These are phyloP conservation scores for Cytospora chrysosperma DNA, from an alignment of 2,329 filamentous ascomycete genomes.

Conservation along the genomic window DNA sequence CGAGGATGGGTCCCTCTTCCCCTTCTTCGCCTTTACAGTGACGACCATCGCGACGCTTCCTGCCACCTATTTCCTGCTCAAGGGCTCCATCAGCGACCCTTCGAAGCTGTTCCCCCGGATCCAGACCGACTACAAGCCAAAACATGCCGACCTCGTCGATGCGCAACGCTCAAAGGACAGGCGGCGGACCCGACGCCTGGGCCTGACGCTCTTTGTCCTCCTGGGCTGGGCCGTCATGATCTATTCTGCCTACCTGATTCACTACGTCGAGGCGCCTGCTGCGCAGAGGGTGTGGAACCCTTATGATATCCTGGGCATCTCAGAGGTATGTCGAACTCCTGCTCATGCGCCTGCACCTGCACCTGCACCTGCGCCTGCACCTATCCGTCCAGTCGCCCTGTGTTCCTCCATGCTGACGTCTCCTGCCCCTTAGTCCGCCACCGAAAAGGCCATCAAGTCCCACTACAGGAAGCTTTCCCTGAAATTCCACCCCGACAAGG, in stretches of 20 bases:
- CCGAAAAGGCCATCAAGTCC: slow-evolving; percentile 88
- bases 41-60: slow-evolving; percentile 84
- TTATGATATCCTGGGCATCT: slow-evolving; percentile 87
- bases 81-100: slow-evolving; percentile 67
- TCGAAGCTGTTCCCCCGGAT: slow-evolving; percentile 81
- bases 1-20: slow-evolving; percentile 97
- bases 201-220: slow-evolving; percentile 74
- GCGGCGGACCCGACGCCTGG: slow-evolving; percentile 84
- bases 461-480: slow-evolving; percentile 86
- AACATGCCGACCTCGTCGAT: slow-evolving; percentile 81
- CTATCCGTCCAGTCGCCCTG: slow-evolving; percentile 9
- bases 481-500: slow-evolving; percentile 91
- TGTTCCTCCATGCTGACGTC: slow-evolving; percentile 18
- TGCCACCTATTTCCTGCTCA: slow-evolving; percentile 83
- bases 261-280: slow-evolving; percentile 66
- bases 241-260: slow-evolving; percentile 89
- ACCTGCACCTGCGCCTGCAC: slow-evolving; percentile 1
- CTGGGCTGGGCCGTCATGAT: slow-evolving; percentile 80
- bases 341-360: background rate
- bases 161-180: slow-evolving; percentile 81
- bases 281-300: slow-evolving; percentile 88
- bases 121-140: slow-evolving; percentile 74
- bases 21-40: slow-evolving; percentile 95
- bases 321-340: slow-evolving; percentile 58
- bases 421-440: slow-evolving; percentile 62